These are phyloP conservation scores for Fusarium liriodendri DNA, from an alignment of 2,329 filamentous ascomycete species.

Conservation along the genomic window DNA sequence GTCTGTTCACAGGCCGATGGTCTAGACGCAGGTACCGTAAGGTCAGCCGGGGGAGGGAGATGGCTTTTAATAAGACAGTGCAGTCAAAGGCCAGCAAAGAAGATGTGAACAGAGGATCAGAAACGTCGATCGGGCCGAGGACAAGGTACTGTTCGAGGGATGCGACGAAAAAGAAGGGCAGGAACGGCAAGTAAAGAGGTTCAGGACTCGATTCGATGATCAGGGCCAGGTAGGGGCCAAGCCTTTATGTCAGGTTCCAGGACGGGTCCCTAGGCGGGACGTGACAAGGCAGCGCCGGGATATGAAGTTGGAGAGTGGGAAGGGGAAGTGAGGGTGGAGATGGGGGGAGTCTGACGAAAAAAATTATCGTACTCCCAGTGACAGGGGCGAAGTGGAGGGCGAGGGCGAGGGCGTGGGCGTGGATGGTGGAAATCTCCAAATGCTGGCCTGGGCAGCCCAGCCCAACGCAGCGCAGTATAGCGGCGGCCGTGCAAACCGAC, in stretches of 20 bases:
- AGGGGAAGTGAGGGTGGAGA: slow-evolving; percentile 37
- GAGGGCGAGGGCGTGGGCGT: slow-evolving; percentile 14
- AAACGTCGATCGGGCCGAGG: slow-evolving; percentile 31
- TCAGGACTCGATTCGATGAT: slow-evolving; percentile 42
- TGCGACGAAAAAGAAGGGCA: slow-evolving; percentile 30
- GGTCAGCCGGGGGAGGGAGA: slow-evolving; percentile 36
- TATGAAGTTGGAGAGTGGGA: slow-evolving; percentile 36
- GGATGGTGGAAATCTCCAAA: slow-evolving; percentile 22
- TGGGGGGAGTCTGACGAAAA: slow-evolving; percentile 26
- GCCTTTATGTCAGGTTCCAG: slow-evolving; percentile 47
- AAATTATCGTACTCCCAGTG: slow-evolving; percentile 32
- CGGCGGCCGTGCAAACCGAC: slow-evolving; percentile 38
- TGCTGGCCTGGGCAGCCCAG: not conserved
- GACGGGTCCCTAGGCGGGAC: slow-evolving; percentile 44
- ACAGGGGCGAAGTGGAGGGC: slow-evolving; percentile 20
- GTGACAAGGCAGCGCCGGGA: slow-evolving; percentile 42
- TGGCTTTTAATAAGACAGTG: slow-evolving; percentile 16
- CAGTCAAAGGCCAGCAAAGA: not conserved
- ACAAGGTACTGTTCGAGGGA: slow-evolving; percentile 28
- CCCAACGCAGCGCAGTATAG: slow-evolving; percentile 31
- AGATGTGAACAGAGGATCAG: slow-evolving; percentile 16
- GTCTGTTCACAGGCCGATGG: slow-evolving; percentile 43
- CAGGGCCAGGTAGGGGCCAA: slow-evolving; percentile 45
- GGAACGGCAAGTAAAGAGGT: slow-evolving; percentile 39
- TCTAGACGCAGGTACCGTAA: slow-evolving; percentile 45